A percentile compares a stretch with the other conserved stretches of the same genome.
Conservation (phyloP, 2,329 filamentous ascomycete species). For the Penicillium freii region DNA sequence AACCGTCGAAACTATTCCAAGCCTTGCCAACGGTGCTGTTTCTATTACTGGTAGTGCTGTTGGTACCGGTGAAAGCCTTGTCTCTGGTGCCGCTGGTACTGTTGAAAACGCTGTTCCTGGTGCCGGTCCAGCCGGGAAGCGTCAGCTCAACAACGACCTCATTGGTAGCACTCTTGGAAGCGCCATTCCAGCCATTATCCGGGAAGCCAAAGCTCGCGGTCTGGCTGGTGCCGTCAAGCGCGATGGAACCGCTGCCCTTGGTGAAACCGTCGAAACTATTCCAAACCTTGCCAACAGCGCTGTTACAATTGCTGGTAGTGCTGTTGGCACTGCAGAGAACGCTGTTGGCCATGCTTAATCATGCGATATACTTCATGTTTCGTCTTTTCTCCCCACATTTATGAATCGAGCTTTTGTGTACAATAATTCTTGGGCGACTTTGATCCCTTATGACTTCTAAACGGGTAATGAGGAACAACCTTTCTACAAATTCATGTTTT, state of each 20-base stretch:
- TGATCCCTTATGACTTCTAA: conserved; percentile 1
- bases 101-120: conserved; percentile 11
- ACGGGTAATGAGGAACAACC: neutral
- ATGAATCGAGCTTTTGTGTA: conserved; percentile 12
- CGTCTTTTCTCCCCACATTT: neutral
- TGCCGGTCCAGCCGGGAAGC: neutral
- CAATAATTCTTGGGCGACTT: conserved; percentile 10
- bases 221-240: neutral
- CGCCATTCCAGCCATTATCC: neutral
- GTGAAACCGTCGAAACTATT: neutral
- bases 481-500: neutral
- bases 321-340: conserved; percentile 13
- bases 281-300: conserved; percentile 4
- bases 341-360: conserved; percentile 2
- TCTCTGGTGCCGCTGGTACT: conserved; percentile 2
- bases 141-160: neutral
- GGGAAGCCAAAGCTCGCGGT: neutral
- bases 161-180: neutral
- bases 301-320: conserved; percentile 9
- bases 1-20: conserved; percentile 2
- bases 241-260: neutral
- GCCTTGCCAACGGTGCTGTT: conserved; percentile 15
- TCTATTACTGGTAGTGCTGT: conserved; percentile 14
- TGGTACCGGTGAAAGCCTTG: conserved; percentile 17
- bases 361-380: neutral